Conservation (phyloP, 345 rosid species). For the Brassica carinata region DNA sequence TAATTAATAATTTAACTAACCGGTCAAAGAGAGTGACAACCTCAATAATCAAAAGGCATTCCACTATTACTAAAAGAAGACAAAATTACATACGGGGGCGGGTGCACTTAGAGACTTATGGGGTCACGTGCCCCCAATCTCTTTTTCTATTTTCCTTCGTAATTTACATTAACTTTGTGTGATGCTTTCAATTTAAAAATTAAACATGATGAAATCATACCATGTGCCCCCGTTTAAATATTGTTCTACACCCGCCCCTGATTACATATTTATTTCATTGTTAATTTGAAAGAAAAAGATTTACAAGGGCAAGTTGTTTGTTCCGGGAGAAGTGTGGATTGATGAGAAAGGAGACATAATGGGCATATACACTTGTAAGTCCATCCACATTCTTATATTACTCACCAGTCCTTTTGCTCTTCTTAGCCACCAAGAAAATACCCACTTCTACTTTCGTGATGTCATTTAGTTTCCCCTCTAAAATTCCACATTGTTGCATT, state of each 20-base stretch:
- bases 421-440: slow-evolving; percentile 44
- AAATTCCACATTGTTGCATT: slow-evolving; percentile 29
- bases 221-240: no score
- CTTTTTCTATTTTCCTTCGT: no score
- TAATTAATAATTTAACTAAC: slow-evolving; percentile 3
- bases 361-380: slow-evolving; percentile 18
- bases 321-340: not conserved
- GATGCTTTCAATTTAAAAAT: no score
- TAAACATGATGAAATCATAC: no score
- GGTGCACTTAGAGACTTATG: no score
- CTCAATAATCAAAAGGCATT: slow-evolving; percentile 28
- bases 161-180: no score
- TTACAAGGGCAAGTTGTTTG: slow-evolving; percentile 19
- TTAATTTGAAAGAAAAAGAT: not conserved
- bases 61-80: slow-evolving; percentile 28
- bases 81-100: no score
- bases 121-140: no score
- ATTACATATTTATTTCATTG: slow-evolving; percentile 1
- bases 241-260: no score
- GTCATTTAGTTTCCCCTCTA: slow-evolving; percentile 11
- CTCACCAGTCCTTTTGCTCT: slow-evolving; percentile 38
- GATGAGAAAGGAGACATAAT: slow-evolving; percentile 16
- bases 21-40: slow-evolving; percentile 42
- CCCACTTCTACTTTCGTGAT: slow-evolving; percentile 29
- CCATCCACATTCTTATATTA: slow-evolving; percentile 18